A percentile compares a stretch with the other conserved stretches of the same genome.
These are phyloP conservation scores for Papiliotrema terrestris DNA, from an alignment of 1,284 basidiomycete genomes.

Conservation along the genomic window DNA sequence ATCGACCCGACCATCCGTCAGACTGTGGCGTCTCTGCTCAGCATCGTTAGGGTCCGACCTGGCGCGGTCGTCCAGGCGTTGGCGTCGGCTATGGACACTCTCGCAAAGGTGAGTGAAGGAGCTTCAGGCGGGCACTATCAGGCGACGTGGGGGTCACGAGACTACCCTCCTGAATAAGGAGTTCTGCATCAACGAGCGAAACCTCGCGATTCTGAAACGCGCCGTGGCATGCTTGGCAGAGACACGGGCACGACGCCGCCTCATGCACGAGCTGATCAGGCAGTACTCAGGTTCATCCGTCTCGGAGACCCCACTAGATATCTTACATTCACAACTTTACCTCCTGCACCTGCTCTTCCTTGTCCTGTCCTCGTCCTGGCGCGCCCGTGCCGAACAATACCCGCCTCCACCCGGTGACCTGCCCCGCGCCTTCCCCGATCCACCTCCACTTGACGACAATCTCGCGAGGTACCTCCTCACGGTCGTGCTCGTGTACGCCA, in stretches of 20 bases:
- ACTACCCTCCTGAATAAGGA: no score
- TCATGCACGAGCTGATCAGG: no score
- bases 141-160: no score
- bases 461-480: conserved; percentile 81
- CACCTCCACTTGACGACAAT: conserved; percentile 74
- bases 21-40: conserved; percentile 71
- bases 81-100: conserved; percentile 66
- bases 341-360: conserved; percentile 75
- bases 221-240: no score
- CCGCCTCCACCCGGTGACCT: conserved; percentile 22
- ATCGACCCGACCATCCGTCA: conserved; percentile 67
- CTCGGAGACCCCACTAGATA: conserved; percentile 59
- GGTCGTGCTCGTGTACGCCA: conserved; percentile 75
- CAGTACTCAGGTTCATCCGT: conserved; percentile 28
- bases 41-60: conserved; percentile 68
- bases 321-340: conserved; percentile 85
- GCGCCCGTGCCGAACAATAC: conserved; percentile 27
- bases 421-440: conserved; percentile 59
- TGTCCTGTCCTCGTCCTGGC: conserved; percentile 75
- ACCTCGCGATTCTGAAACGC: no score
- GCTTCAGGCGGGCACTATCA: not conserved
- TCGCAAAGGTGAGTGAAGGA: conserved; percentile 61
- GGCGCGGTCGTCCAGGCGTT: conserved; percentile 76
- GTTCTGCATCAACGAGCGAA: no score
- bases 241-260: no score